These are phyloP conservation scores for Botrytis pseudocinerea DNA, from an alignment of 2,329 filamentous ascomycete genomes.

Conservation along the genomic window DNA sequence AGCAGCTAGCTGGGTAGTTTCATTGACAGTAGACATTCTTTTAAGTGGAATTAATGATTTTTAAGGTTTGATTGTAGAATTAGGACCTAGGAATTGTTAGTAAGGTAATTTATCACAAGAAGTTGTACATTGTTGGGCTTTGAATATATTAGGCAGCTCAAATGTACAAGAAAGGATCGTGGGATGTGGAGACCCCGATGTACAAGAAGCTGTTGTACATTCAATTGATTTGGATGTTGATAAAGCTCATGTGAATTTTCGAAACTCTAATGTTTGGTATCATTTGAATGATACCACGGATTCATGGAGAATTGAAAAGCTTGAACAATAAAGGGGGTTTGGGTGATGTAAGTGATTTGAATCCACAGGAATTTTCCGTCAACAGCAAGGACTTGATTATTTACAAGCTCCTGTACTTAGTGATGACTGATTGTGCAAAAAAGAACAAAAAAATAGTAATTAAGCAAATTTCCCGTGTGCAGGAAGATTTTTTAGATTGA, in stretches of 20 bases:
- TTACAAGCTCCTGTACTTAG: not conserved
- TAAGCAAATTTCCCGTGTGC: accelerated
- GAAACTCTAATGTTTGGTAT: not conserved
- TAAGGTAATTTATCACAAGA: not conserved
- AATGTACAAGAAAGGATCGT: not conserved
- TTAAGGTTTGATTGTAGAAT: not conserved
- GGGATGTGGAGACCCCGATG: not conserved
- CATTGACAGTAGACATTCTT: not conserved
- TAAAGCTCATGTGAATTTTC: not conserved
- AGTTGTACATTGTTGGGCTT: not conserved
- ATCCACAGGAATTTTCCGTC: not conserved
- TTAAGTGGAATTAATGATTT: not conserved
- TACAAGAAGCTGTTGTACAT: not conserved
- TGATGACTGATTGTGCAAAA: not conserved
- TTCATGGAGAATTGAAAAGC: not conserved
- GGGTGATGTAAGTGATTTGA: not conserved
- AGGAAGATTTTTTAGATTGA: not conserved
- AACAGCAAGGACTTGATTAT: not conserved
- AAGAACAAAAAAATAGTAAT: not conserved
- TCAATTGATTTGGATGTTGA: not conserved
- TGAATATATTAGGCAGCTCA: not conserved
- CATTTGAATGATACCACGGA: not conserved
- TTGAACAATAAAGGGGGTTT: not conserved
- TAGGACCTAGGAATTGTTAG: not conserved
- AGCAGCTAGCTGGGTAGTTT: not conserved